Evolutionary conservation across 1,284 basidiomycete species (phyloP).

Genomic region (Ceratobasidium sp.): DNA sequence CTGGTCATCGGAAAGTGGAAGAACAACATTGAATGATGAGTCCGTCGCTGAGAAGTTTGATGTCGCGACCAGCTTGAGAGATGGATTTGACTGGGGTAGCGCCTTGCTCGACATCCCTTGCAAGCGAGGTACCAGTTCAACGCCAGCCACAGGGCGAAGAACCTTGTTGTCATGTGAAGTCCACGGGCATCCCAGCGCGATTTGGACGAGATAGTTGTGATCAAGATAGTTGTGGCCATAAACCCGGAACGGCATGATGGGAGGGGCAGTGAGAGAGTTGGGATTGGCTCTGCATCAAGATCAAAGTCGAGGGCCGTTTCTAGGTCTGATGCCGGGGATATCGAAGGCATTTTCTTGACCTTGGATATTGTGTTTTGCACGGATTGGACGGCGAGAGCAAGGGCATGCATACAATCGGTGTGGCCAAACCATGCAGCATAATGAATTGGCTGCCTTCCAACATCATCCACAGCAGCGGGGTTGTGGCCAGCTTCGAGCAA

Average conservation of each 20-base stretch:
- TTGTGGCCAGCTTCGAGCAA: slow-evolving; percentile 82
- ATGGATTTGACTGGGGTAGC: slow-evolving; percentile 54
- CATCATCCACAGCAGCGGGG: slow-evolving; percentile 81
- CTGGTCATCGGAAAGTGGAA: slow-evolving; percentile 82
- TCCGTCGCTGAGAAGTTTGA: slow-evolving; percentile 53
- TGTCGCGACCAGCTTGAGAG: slow-evolving; percentile 95
- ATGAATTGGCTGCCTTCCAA: slow-evolving; percentile 85
- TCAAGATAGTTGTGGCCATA: slow-evolving; percentile 94
- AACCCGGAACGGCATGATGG: slow-evolving; percentile 94
- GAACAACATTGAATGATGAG: slow-evolving; percentile 82
- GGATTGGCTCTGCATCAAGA: slow-evolving; percentile 87
- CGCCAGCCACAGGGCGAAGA: slow-evolving; percentile 46
- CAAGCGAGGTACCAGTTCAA: slow-evolving; percentile 50
- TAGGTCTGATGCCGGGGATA: slow-evolving; percentile 46
- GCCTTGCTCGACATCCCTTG: slow-evolving; percentile 48
- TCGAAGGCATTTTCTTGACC: slow-evolving; percentile 28
- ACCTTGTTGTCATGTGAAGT: slow-evolving; percentile 41
- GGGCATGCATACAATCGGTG: slow-evolving; percentile 73
- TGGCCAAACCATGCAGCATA: slow-evolving; percentile 99
- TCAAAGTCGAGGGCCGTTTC: slow-evolving; percentile 56
- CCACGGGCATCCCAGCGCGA: slow-evolving; percentile 79
- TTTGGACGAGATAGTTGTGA: slow-evolving; percentile 84
- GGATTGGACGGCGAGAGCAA: slow-evolving; percentile 60
- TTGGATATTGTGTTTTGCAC: background rate
- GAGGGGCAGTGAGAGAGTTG: slow-evolving; percentile 91